phyloP scores from a whole-genome alignment of 129 eudicot species.

The Erigeron canadensis region DNA sequence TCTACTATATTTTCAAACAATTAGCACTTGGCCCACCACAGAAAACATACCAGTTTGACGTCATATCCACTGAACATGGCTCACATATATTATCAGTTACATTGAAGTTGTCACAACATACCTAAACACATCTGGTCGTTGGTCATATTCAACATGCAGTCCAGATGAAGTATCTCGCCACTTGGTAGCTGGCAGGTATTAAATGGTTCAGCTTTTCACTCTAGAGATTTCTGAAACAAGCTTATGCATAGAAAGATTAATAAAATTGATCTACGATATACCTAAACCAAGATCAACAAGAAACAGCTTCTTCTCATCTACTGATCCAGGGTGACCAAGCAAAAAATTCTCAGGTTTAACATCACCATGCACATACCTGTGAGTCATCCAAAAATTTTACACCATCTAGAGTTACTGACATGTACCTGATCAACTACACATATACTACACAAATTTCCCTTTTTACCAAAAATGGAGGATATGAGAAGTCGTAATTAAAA shows the following conservation, averaged over 20 bases:
- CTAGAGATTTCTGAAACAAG: background rate
- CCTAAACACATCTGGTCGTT: constrained; percentile 91
- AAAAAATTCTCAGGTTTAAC: constrained; percentile 90
- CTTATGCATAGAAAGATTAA: background rate
- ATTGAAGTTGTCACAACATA: constrained; percentile 21
- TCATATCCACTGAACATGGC: too few species aligned
- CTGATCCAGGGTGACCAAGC: constrained; percentile 85
- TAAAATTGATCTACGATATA: constrained; percentile 15
- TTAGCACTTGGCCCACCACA: background rate
- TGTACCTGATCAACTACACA: background rate
- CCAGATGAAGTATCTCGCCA: constrained; percentile 73
- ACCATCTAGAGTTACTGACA: background rate
- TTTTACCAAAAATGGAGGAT: background rate
- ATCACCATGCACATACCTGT: constrained; percentile 93
- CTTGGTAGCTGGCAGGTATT: constrained; percentile 53
- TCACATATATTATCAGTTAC: background rate
- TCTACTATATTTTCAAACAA: too few species aligned
- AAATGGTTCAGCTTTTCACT: constrained; percentile 8
- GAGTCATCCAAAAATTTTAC: constrained; percentile 9
- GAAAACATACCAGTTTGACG: background rate
- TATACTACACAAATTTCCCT: background rate
- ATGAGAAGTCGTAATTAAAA: background rate
- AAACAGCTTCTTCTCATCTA: constrained; percentile 75
- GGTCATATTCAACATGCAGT: constrained; percentile 82
- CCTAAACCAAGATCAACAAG: constrained; percentile 96